Evolutionary conservation across 495 filamentous ascomycete genomes (phyloP).

Genomic region (Parmelia sp.): DNA sequence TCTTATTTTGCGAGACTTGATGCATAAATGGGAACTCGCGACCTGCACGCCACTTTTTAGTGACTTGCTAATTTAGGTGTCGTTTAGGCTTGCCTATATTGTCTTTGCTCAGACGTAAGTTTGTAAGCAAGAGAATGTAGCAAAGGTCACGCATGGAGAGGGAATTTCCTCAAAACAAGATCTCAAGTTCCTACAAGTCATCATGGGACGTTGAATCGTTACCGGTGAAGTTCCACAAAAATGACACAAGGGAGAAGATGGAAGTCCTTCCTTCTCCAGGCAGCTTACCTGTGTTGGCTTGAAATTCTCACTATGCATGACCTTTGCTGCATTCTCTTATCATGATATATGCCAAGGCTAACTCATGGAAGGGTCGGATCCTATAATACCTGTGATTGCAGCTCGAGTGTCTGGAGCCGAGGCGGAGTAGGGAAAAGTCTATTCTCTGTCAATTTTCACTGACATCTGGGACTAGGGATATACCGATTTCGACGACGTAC

Average conservation of each 20-base stretch:
- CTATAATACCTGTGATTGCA: conserved; percentile 16
- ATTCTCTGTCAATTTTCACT: neutral
- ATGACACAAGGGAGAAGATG: no score
- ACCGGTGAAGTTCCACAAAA: no score
- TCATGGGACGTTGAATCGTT: no score
- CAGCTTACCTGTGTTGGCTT: no score
- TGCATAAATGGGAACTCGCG: neutral
- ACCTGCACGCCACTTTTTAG: neutral
- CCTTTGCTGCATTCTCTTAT: no score
- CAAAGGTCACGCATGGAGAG: no score
- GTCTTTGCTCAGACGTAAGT: conserved; percentile 20
- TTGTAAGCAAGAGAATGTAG: no score
- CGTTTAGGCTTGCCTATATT: conserved; percentile 18
- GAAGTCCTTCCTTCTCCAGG: no score
- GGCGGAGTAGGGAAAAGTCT: neutral
- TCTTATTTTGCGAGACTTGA: neutral
- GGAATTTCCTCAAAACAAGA: no score
- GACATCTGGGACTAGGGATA: conserved; percentile 21
- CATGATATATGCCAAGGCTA: neutral
- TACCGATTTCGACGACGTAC: conserved; percentile 26
- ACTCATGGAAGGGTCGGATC: neutral
- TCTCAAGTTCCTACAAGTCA: no score
- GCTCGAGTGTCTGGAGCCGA: conserved; percentile 15
- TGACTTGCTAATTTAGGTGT: conserved; percentile 1
- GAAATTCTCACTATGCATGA: no score